A percentile compares a stretch with the other conserved stretches of the same genome.
Evolutionary conservation across 306 rosid genomes (phyloP).

Genomic region (Castanospermum australe): DNA sequence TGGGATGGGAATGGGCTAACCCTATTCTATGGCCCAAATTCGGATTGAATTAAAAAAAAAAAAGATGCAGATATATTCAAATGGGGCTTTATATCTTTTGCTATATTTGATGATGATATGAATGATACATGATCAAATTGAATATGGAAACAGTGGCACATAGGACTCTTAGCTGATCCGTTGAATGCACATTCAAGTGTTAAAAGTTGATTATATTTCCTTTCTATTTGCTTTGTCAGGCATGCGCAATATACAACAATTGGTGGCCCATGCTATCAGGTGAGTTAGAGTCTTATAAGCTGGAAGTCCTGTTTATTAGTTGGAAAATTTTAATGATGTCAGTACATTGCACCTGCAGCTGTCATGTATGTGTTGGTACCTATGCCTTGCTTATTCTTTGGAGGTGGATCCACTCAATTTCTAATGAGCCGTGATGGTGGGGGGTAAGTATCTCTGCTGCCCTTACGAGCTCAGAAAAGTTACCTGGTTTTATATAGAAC

Average conservation of each 20-base stretch:
- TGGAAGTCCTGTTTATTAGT: conserved; percentile 8
- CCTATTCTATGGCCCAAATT: background rate
- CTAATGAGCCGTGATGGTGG: conserved; percentile 73
- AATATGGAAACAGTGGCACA: background rate
- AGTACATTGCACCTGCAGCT: conserved; percentile 54
- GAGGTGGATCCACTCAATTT: conserved; percentile 88
- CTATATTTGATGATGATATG: background rate
- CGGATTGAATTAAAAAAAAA: background rate
- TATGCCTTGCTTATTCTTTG: conserved; percentile 98
- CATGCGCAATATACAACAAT: conserved; percentile 89
- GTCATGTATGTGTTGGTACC: conserved; percentile 90
- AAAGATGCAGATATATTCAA: background rate
- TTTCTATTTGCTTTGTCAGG: conserved; percentile 52
- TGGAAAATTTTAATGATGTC: conserved; percentile 5
- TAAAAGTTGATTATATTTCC: background rate
- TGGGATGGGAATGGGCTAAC: background rate
- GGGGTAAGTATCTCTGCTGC: conserved; percentile 35
- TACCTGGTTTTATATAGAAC: background rate
- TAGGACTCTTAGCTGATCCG: background rate
- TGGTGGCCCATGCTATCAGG: conserved; percentile 99
- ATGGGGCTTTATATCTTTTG: background rate
- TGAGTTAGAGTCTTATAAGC: conserved; percentile 31
- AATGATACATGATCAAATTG: background rate
- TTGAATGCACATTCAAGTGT: conserved; percentile 6
- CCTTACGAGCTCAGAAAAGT: background rate